A percentile compares a stretch with the other conserved stretches of the same genome.
Conservation (phyloP, 2,329 filamentous ascomycete genomes). For the Fusarium drepaniforme region DNA sequence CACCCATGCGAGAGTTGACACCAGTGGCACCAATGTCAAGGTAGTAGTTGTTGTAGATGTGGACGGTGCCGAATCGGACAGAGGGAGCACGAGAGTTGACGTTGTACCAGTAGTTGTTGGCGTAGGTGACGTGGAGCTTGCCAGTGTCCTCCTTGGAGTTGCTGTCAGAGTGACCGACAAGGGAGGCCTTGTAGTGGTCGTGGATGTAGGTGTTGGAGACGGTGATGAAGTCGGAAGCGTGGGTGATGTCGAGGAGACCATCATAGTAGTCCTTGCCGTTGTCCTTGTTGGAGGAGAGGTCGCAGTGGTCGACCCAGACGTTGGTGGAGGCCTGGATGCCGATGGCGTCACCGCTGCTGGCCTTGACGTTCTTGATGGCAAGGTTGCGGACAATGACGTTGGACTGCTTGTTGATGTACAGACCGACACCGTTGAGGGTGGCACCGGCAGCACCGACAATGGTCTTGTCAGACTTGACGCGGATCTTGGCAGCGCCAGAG, state of each 20-base stretch:
- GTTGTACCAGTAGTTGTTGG: constrained; percentile 75
- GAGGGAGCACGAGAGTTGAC: constrained; percentile 73
- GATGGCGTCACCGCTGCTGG: constrained; percentile 69
- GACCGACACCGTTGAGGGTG: constrained; percentile 60
- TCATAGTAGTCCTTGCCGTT: constrained; percentile 79
- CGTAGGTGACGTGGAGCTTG: constrained; percentile 73
- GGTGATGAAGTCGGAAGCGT: constrained; percentile 72
- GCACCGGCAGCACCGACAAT: constrained; percentile 56
- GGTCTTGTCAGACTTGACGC: constrained; percentile 59
- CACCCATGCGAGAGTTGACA: constrained; percentile 68
- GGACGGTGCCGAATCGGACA: constrained; percentile 74
- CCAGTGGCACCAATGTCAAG: constrained; percentile 56
- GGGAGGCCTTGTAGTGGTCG: constrained; percentile 67
- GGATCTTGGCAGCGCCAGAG: constrained; percentile 53
- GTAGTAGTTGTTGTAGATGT: constrained; percentile 68
- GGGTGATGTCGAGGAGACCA: constrained; percentile 73
- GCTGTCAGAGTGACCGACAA: constrained; percentile 71
- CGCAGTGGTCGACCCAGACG: constrained; percentile 77
- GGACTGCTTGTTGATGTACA: constrained; percentile 63
- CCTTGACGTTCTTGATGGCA: constrained; percentile 66
- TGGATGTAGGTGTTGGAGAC: constrained; percentile 50
- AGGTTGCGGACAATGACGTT: constrained; percentile 76
- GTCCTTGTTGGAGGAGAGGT: constrained; percentile 69
- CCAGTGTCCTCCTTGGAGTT: constrained; percentile 70
- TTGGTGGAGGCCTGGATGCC: constrained; percentile 68